phyloP scores from a whole-genome alignment of 2,329 filamentous ascomycete genomes.

The Aspergillus unguis region DNA sequence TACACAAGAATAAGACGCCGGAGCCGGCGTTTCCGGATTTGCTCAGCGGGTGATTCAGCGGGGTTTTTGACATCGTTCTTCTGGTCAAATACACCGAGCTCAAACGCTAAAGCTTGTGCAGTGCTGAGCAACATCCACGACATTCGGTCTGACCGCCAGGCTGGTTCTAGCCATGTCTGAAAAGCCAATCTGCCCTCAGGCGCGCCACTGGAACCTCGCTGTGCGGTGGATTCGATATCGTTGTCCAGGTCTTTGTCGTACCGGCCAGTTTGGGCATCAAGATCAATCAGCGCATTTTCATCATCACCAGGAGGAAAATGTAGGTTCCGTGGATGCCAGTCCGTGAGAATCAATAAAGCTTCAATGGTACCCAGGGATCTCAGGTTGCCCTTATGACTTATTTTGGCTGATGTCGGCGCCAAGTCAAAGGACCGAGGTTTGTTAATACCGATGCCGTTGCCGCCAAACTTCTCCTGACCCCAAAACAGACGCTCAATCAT shows the following conservation, averaged over 20 bases:
- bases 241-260: constrained; percentile 46
- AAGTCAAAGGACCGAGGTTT: constrained; percentile 67
- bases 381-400: constrained; percentile 66
- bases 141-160: constrained; percentile 92
- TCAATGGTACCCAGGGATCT: constrained; percentile 92
- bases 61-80: constrained; percentile 68
- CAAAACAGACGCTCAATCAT: constrained; percentile 96
- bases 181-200: constrained; percentile 75
- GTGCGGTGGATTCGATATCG: constrained; percentile 40
- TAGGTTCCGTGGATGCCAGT: constrained; percentile 93
- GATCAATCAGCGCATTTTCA: constrained; percentile 61
- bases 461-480: constrained; percentile 94
- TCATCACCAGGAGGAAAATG: constrained; percentile 79
- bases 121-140: constrained; percentile 97
- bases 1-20: constrained; percentile 87
- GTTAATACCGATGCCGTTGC: constrained; percentile 58
- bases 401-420: constrained; percentile 54
- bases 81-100: constrained; percentile 92
- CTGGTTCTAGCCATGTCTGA: constrained; percentile 94
- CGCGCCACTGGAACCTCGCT: constrained; percentile 53
- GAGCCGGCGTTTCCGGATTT: constrained; percentile 77
- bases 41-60: constrained; percentile 53
- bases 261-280: constrained; percentile 65
- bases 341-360: constrained; percentile 86
- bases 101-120: constrained; percentile 83